A percentile compares a stretch with the other conserved stretches of the same genome.
These are phyloP conservation scores for Rubroboletus satanas DNA, from an alignment of 768 basidiomycete genomes.

Conservation along the genomic window DNA sequence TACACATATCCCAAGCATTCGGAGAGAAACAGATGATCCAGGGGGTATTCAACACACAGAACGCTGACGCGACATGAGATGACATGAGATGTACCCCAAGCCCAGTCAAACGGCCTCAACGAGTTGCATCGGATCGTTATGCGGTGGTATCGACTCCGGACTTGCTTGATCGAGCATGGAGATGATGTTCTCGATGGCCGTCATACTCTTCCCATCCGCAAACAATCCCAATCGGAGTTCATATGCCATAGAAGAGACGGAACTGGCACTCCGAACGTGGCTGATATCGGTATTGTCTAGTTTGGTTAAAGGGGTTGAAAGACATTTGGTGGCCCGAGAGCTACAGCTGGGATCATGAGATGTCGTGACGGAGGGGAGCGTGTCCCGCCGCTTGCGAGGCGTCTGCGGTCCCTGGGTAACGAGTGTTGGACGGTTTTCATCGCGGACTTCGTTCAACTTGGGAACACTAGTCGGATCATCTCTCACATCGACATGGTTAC, in stretches of 20 bases:
- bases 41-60: background rate
- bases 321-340: constrained; percentile 5
- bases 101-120: constrained; percentile 8
- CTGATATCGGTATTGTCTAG: constrained; percentile 9
- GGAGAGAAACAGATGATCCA: background rate
- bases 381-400: constrained; percentile 14
- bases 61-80: background rate
- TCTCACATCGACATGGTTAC: background rate
- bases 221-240: constrained; percentile 24
- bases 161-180: constrained; percentile 28
- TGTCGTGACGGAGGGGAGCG: constrained; percentile 4
- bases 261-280: constrained; percentile 16
- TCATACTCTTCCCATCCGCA: constrained; percentile 22
- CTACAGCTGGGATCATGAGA: background rate
- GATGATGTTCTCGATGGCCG: constrained; percentile 25
- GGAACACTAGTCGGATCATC: background rate
- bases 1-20: background rate
- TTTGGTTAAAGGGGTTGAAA: constrained; percentile 19
- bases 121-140: background rate
- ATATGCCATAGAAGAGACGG: constrained; percentile 28
- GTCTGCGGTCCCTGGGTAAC: background rate
- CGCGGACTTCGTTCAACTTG: background rate
- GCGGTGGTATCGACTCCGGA: constrained; percentile 6
- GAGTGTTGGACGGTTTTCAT: background rate
- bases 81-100: background rate